Conservation (phyloP, 805 yeast species). For the Hanseniaspora jakobsenii region DNA sequence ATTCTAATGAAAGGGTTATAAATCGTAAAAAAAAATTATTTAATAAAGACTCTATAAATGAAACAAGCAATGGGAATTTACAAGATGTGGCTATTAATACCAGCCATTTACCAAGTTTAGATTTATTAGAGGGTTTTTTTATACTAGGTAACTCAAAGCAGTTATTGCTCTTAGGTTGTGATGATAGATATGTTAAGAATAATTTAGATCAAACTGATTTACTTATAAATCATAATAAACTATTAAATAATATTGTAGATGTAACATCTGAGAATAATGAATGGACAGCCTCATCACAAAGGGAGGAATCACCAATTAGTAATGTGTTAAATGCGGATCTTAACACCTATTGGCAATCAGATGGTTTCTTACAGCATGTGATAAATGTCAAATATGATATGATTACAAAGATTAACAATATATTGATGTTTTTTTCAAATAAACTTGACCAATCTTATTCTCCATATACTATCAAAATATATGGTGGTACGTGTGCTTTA, state of each 20-base stretch:
- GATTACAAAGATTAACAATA: conserved; percentile 52
- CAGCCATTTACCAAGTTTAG: background rate
- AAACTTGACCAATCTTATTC: conserved; percentile 82
- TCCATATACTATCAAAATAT: conserved; percentile 37
- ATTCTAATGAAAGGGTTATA: no score
- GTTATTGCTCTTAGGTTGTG: conserved; percentile 5
- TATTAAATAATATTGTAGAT: conserved; percentile 38
- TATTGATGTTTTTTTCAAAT: conserved; percentile 62
- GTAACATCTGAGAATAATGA: conserved; percentile 68
- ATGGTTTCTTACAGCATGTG: conserved; percentile 79
- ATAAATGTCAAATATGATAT: conserved; percentile 71
- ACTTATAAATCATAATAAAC: background rate
- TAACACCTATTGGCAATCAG: conserved; percentile 82
- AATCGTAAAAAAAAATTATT: no score
- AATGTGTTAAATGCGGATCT: conserved; percentile 65
- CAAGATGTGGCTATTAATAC: background rate
- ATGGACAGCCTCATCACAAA: conserved; percentile 72
- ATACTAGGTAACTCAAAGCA: background rate
- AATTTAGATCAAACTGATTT: no score
- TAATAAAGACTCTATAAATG: no score
- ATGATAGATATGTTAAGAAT: no score
- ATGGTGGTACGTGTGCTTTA: conserved; percentile 25
- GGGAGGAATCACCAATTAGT: conserved; percentile 59
- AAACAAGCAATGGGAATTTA: background rate
- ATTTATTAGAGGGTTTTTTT: background rate